Evolutionary conservation across 352 stramenopile species (phyloP), one percentile per base, ranked within the genome.

Genomic region (Globisporangium abappressorium): DNA sequence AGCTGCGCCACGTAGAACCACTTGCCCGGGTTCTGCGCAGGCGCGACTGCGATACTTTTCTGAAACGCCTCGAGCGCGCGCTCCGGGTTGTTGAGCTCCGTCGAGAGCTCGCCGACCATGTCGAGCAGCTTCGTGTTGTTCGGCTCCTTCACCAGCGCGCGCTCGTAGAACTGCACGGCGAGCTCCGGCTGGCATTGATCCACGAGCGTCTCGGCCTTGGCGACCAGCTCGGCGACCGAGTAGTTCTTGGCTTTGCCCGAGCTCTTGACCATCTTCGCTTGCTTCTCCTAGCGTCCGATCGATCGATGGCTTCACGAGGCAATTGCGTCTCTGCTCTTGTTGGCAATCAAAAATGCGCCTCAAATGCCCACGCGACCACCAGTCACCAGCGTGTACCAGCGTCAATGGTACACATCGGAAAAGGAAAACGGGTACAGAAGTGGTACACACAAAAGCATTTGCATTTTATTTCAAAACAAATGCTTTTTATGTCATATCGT

Each of bases 1-100:
- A 97, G 74, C 77, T 97, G 90, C 38, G 87, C 82, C 9, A 92
- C 70, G 72, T 97, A 96, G 62, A 97, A 85, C 70, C 85, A 97
- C 67, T 95, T 95, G 80, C 74, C 73, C 12, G 88, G 85, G 69
- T 93, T 94, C 65, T 88, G 74, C 28, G 80, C 69, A 12, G 89
- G 89, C 26, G 84, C 85, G 24, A 94, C 26, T 36, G 77, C 65
- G 60, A 91, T 80, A 65, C 83, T 93, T 68, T 90, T 72, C 66
- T 88, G 72, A 75, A 95, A 95, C 22, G 79, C 87, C 28, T 81
- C 69, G 60, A 87, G 65, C 46, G 89, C 89, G 43, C 86, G 85
- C 71, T 93, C 85, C 0, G 86, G 83, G 69, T 94, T 81, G 76
- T 90, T 83, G 62, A 95, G 76, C 68, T 97, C 89, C 58, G 85